A percentile compares a stretch with the other conserved stretches of the same genome.
phyloP scores from a whole-genome alignment of 2,329 filamentous ascomycete genomes.

The Didymella sp. region DNA sequence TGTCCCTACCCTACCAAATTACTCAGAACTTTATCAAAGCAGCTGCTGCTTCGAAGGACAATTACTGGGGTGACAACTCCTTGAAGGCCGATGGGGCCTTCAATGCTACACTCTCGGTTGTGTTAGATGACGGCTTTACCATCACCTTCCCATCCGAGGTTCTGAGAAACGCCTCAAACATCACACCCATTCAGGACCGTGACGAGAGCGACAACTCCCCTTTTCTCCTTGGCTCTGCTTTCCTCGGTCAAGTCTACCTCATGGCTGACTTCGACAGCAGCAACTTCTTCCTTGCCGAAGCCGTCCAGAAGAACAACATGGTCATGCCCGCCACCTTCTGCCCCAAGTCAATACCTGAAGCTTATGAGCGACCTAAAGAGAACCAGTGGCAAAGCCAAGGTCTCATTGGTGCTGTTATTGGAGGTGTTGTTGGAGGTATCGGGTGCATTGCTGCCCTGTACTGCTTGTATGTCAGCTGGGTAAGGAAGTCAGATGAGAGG shows the following conservation, averaged over 20 bases:
- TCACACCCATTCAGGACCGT: constrained; percentile 46
- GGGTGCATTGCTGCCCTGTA: constrained; percentile 38
- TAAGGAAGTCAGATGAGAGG: constrained; percentile 38
- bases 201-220: constrained; percentile 37
- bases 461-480: constrained; percentile 41
- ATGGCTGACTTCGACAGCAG: constrained; percentile 53
- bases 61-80: constrained; percentile 49
- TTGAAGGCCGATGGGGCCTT: constrained; percentile 48
- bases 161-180: constrained; percentile 49
- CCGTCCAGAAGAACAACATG: constrained; percentile 49
- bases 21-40: constrained; percentile 51
- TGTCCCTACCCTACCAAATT: constrained; percentile 51
- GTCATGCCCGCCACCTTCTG: constrained; percentile 54
- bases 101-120: constrained; percentile 51
- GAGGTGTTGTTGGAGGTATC: constrained; percentile 48
- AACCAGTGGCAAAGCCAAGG: constrained; percentile 44
- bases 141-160: constrained; percentile 51
- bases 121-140: constrained; percentile 50
- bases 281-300: constrained; percentile 52
- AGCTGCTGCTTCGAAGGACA: constrained; percentile 46
- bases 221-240: constrained; percentile 51
- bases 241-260: constrained; percentile 54
- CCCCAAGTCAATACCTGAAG: constrained; percentile 45
- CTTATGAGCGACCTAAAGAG: constrained; percentile 41
- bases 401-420: constrained; percentile 49